These are phyloP conservation scores for Ormosia semicastrata DNA, from an alignment of 306 rosid genomes.

Conservation along the genomic window DNA sequence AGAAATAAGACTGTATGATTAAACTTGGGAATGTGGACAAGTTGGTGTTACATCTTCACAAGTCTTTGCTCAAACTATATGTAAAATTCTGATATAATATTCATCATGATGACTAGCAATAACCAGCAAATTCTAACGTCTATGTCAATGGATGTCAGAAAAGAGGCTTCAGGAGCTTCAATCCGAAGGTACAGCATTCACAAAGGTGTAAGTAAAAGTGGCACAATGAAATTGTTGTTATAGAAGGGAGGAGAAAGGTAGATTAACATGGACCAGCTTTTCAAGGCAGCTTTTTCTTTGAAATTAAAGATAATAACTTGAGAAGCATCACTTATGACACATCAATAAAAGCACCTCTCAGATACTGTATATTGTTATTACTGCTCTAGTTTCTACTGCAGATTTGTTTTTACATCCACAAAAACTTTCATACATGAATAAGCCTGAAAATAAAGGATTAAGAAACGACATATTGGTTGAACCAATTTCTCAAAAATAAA, in stretches of 20 bases:
- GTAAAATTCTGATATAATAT: neutral
- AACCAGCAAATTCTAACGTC: neutral
- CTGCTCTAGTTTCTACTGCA: neutral
- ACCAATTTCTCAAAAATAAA: neutral
- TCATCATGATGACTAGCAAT: neutral
- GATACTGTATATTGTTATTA: neutral
- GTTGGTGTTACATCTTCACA: neutral
- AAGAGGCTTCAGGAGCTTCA: neutral
- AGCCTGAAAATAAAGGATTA: slow-evolving; percentile 10
- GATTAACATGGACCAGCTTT: neutral
- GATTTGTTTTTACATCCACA: neutral
- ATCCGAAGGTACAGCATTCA: neutral
- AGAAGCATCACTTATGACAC: neutral
- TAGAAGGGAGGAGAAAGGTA: neutral
- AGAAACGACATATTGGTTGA: neutral
- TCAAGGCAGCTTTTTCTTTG: neutral
- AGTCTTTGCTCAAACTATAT: neutral
- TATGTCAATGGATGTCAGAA: neutral
- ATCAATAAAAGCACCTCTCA: neutral
- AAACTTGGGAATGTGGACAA: neutral
- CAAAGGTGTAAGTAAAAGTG: neutral
- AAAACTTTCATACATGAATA: neutral
- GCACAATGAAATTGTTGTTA: neutral
- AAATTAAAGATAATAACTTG: neutral
- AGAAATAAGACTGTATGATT: neutral